Conservation (phyloP, 768 basidiomycete species). For the Russula lepida region DNA sequence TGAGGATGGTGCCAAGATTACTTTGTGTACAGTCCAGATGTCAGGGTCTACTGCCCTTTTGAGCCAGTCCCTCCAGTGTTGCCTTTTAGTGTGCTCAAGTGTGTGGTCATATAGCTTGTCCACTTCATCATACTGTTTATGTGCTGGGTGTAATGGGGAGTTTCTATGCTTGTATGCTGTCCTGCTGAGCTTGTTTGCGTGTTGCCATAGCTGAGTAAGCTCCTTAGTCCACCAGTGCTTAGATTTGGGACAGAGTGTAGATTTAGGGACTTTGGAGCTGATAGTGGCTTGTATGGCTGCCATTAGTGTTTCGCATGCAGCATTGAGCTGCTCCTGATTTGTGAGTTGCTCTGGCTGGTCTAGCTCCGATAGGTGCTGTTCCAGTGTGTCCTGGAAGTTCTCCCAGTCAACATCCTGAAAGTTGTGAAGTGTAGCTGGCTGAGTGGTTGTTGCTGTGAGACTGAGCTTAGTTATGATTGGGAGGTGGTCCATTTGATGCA, state of each 20-base stretch:
- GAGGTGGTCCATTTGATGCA: neutral
- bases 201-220: neutral
- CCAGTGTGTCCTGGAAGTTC: neutral
- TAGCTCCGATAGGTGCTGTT: neutral
- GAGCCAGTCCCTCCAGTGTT: constrained; percentile 25
- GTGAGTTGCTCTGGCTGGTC: neutral
- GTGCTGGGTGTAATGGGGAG: neutral
- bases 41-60: constrained; percentile 10
- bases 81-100: constrained; percentile 21
- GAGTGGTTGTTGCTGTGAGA: neutral
- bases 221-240: constrained; percentile 11
- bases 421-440: neutral
- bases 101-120: constrained; percentile 12
- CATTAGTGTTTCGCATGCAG: neutral
- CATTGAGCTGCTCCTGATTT: neutral
- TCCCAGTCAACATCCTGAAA: neutral
- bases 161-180: neutral
- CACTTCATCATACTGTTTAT: neutral
- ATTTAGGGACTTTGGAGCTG: neutral
- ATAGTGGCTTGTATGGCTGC: neutral
- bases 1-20: too few species aligned
- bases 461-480: neutral
- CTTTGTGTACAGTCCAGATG: too few species aligned
- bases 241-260: neutral
- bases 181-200: neutral